Base-by-base conservation (phyloP, 345 rosid species). In the Syzygium oleosum region DNA sequence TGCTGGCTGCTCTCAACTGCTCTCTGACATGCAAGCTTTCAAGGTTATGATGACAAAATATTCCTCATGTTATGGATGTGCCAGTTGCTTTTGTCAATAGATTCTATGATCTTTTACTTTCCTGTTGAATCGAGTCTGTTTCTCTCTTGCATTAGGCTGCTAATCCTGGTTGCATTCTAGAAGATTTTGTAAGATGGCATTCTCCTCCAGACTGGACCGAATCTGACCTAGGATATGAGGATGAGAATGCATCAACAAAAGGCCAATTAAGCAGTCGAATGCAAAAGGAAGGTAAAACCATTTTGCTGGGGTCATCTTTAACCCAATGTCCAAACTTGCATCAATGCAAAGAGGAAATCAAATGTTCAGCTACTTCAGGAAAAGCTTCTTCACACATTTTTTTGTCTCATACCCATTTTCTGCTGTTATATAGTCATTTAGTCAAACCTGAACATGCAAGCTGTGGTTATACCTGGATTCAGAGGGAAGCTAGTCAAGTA, bases 1-100 rank as follows among this genome's bases (percentile, higher is more conserved):
- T 89, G 99, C 99, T 93, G 99, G 98, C 73, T 96, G 99, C 91
- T 98, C 99, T 92, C 99, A 95, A 91, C 98, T 98, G 89, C 94
- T 96, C 59, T 98, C 99, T 87, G 99, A 98, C 94, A 98, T 98
- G 99, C 99, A 98, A 90, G 99, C 99, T 91, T 98, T 96, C 92
- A 96, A 96, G 99, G 99, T 98, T 89, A 31, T 5, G 17, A 22
- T 53, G 25, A 52, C 22, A 52, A 68, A 54, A 56, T 34, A 53
- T 85, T 31, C 63, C 51, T 22, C 27, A 1, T 34, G 15, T 55
- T 52, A 9, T 23, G 63, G 63, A 85, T 85, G 38, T 85, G 85
- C 51, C 63, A 38, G 68, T 53, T 53, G 19, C 86, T 53, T 83
- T 13, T 85, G 68, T 59, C 86, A 55, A 53, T 68, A 31, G 23